phyloP scores from a whole-genome alignment of 2,329 filamentous ascomycete genomes.

The Periconia macrospinosa region DNA sequence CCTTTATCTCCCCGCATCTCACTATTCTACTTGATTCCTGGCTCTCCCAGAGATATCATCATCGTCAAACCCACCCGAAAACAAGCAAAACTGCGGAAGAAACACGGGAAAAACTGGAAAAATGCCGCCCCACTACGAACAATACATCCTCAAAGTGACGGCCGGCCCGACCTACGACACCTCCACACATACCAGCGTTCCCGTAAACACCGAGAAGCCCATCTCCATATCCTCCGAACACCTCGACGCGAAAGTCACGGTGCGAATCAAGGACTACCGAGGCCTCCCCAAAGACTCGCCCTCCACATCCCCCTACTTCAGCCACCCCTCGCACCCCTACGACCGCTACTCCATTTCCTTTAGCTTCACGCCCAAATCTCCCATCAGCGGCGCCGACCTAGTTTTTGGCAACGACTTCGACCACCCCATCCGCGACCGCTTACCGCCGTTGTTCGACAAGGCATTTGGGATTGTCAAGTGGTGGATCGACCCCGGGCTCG shows the following conservation, averaged over 20 bases:
- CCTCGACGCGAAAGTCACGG: constrained; percentile 68
- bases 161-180: constrained; percentile 77
- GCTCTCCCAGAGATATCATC: no score
- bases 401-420: constrained; percentile 98
- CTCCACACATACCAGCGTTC: constrained; percentile 70
- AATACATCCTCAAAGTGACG: constrained; percentile 80
- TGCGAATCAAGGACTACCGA: constrained; percentile 70
- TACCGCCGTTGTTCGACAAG: constrained; percentile 84
- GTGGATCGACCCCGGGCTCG: constrained; percentile 87
- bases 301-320: constrained; percentile 75
- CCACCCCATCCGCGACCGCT: constrained; percentile 78
- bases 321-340: constrained; percentile 64
- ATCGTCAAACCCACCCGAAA: neutral
- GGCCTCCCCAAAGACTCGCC: constrained; percentile 76
- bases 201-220: constrained; percentile 71
- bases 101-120: neutral
- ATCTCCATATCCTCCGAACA: constrained; percentile 65
- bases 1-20: neutral
- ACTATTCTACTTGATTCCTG: no score
- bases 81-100: neutral
- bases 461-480: constrained; percentile 85
- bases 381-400: constrained; percentile 70
- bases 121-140: constrained; percentile 55
- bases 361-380: constrained; percentile 70
- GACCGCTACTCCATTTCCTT: constrained; percentile 88